Evolutionary conservation across 768 basidiomycete genomes (phyloP), one percentile per base, ranked within the genome.

Genomic region (Pholiota conissans): DNA sequence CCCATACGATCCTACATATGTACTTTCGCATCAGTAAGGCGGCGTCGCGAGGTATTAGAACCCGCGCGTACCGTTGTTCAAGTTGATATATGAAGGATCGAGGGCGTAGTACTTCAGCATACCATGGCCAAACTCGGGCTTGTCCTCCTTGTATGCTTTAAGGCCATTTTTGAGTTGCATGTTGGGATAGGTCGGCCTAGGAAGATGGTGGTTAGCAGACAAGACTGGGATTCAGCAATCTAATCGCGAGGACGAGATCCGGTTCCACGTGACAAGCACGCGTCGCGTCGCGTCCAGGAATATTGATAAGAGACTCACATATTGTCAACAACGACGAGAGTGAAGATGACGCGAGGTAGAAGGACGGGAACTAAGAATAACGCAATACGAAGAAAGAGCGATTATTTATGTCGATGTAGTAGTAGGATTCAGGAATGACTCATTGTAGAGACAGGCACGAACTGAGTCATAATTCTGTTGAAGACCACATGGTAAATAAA

Each of bases 11-110:
- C 86, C 86, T 87, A 55, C 30, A 14, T 16, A 20, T n/a, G n/a
- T n/a, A n/a, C n/a, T 4, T 2, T 18, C 40, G 1, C 8, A 13
- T 29, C 28, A 28, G 9, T 16, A n/a, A 18, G 27, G 4, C 3
- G 8, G 2, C 18, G 58, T 14, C 2, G 20, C 11, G 18, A 39
- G 20, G 27, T 20, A 14, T 20, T 22, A 9, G 10, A 26, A 2
- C 14, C 0, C 39, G 2, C 13, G 57, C 74, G 28, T 51, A 86
- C 89, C 88, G 51, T 84, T 76, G 64, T 90, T 89, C 47, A 90
- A 70, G 62, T 89, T 86, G 49, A 85, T 66, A 57, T 87, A 89
- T 37, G 76, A 74, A 4, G 84, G 74, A 39, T 84, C 81, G 22
- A 89, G 78, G 20, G 74, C 76, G 54, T 81, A 89, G 52, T 82